Base-by-base conservation (phyloP, 2,329 filamentous ascomycete species). In the Pseudogymnoascus sp. region DNA sequence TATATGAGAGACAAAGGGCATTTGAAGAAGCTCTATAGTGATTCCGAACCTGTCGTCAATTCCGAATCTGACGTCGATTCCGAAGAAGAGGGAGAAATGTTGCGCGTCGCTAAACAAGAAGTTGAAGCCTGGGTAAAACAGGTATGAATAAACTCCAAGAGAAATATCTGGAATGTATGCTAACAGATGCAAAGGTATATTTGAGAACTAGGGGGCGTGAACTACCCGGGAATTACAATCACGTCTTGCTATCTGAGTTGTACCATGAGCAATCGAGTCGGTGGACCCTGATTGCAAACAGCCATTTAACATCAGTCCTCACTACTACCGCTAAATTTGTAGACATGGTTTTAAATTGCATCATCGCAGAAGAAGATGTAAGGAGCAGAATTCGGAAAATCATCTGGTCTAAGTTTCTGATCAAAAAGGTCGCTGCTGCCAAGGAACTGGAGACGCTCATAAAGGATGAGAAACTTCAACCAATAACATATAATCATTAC, bases 171-270 rank as follows among this genome's bases (percentile, higher is more conserved):
- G 21, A 47, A 47, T 47, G 42, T 47, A 64, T 60, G 23, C 53
- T 66, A 62, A 66, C 60, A 56, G 44, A 18, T 33, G 16, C 35
- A 42, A 42, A 69, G 68, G 63, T 61, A 25, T 68, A 66, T 47
- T 10, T 50, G 14, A 44, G 64, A 50, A 62, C 67, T 42, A 28
- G 64, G 33, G 63, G 75, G 65, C 73, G 53, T 62, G 73, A 76
- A 62, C 66, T 75, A 7, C 68, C 69, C 14, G 74, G 74, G 2
- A 71, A 69, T 23, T 72, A 73, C 66, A 75, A 75, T 65, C 69
- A 74, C 10, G 66, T 73, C 1, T 66, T 76, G 8, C 63, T 75
- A 18, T 67, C 71, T 6, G 74, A 76, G 60, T 66, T 76, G 12
- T 76, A 75, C 59, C 67, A 69, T 53, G 69, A 71, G 37, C 71